Evolutionary conservation across 2,329 filamentous ascomycete species (phyloP).

Genomic region (Lojkania enalia): DNA sequence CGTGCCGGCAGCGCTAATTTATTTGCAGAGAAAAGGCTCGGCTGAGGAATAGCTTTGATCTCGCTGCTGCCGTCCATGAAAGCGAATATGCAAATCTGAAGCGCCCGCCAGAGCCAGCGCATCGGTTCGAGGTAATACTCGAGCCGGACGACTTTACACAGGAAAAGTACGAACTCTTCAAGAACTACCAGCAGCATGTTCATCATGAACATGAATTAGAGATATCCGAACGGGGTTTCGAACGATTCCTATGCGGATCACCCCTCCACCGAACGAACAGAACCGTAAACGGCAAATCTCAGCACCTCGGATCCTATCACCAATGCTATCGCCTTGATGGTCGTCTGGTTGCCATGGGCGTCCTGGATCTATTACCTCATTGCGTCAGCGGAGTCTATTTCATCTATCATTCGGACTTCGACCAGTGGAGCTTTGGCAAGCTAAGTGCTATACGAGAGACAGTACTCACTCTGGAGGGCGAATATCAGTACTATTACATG

Average conservation of each 20-base stretch:
- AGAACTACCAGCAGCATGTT: conserved; percentile 74
- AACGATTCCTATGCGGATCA: conserved; percentile 73
- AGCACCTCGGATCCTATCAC: conserved; percentile 73
- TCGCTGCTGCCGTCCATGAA: conserved; percentile 70
- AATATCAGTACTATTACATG: conserved; percentile 80
- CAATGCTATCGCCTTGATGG: conserved; percentile 82
- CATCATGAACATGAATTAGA: conserved; percentile 67
- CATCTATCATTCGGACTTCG: conserved; percentile 75
- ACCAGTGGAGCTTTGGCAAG: conserved; percentile 72
- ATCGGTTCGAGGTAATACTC: conserved; percentile 69
- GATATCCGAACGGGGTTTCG: conserved; percentile 66
- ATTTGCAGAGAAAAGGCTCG: conserved; percentile 58
- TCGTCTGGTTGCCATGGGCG: conserved; percentile 72
- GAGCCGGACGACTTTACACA: conserved; percentile 72
- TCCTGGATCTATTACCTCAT: conserved; percentile 75
- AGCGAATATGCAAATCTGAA: conserved; percentile 61
- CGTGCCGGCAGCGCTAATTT: neutral
- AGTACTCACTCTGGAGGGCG: conserved; percentile 67
- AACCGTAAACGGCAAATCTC: conserved; percentile 53
- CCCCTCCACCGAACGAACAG: conserved; percentile 58
- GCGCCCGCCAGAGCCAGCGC: conserved; percentile 65
- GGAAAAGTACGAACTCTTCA: conserved; percentile 73
- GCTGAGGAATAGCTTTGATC: conserved; percentile 68
- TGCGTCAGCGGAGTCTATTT: conserved; percentile 84
- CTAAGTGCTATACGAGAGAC: conserved; percentile 75